Base-by-base conservation (phyloP, 441 rosid species). In the Lepidium campestre region DNA sequence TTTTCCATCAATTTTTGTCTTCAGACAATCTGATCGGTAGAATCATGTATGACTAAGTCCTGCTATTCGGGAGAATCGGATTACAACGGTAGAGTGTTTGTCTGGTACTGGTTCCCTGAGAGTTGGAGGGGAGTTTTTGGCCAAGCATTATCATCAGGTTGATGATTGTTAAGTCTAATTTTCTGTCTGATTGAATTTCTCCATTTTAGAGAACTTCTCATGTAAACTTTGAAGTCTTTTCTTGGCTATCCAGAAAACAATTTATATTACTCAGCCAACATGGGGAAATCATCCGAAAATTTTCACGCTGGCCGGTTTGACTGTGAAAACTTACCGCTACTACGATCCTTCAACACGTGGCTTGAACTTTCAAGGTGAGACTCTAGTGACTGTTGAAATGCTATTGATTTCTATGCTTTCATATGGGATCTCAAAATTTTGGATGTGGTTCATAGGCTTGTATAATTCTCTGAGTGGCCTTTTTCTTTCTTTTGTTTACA, bases 61-160 rank as follows among this genome's bases (percentile, higher is more conserved):
- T 53, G 91, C 92, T 34, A 86, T 94, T 44, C 78, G 62, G 57
- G 94, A 86, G 78, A 85, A 85, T 63, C 83, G 98, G 62, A 79
- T 94, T 75, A 77, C 96, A 23, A 94, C 99, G 8, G 98, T 94
- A 47, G 98, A 89, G 75, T 89, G 96, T 77, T 88, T 94, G 82
- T 94, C 99, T 57, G 99, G 99, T 48, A 94, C 99, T n/a, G 99
- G 99, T 73, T 91, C 99, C 6, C 52, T 94, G 71, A 84, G 99
- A 79, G 98, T 94, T 76, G 99, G 97, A 27, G 98, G 81, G 62
- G 99, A 94, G 66, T 91, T 94, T 82, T 78, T 94, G 80, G 99
- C 97, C 2, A 89, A 63, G 70, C 98, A 94, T 66, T 84, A 91
- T 75, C 91, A 82, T 70, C 92, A 89, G 80, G 99, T 88, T 67